Conservation (phyloP, 176 grass and related monocot genomes). For the barley (Hordeum vulgare) region MorexV3_pseudomolecules_assembly NC_058520.1:581628586-581629085, state of each 20-base stretch:
- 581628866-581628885: neutral
- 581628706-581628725: neutral
- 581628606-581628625: neutral
- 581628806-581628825: slow-evolving; percentile 73
- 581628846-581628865: neutral
- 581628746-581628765: slow-evolving; percentile 74
- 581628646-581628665: neutral
- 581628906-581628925: slow-evolving; percentile 44
- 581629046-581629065: neutral
- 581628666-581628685: no score
- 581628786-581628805: slow-evolving; percentile 82
- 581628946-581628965: slow-evolving; percentile 56
- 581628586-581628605: neutral
- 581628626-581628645: neutral
- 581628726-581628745: neutral
- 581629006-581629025: neutral
- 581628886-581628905: neutral
- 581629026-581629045: neutral
- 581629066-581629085: neutral
- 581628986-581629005: slow-evolving; percentile 19
- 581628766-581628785: slow-evolving; percentile 50
- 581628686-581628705: neutral
- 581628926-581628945: slow-evolving; percentile 64
- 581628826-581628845: slow-evolving; percentile 11
- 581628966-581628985: slow-evolving; percentile 62